phyloP scores from a whole-genome alignment of 352 stramenopile species.

The Phytophthora hybrid region DNA sequence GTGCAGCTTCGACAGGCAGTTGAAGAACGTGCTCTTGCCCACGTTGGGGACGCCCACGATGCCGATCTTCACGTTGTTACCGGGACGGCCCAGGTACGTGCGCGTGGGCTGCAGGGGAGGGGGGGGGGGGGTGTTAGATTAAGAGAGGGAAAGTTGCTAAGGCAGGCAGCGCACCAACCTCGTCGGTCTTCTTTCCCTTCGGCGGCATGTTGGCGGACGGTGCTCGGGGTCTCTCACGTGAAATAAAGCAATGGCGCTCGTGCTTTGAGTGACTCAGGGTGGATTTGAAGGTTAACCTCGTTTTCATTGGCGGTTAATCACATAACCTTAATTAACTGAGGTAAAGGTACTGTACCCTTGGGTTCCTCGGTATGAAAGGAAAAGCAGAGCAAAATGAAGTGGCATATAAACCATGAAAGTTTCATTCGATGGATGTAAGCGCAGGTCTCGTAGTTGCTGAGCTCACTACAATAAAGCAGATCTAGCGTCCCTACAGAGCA shows the following conservation, averaged over 20 bases:
- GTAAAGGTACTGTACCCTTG: too few relatives aligned
- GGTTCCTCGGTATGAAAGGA: not conserved
- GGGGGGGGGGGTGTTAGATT: not conserved
- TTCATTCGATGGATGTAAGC: constrained; percentile 24
- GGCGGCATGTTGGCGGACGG: constrained; percentile 61
- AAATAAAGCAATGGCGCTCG: constrained; percentile 40
- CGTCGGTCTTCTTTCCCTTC: constrained; percentile 85
- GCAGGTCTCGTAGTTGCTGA: not conserved
- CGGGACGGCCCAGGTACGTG: constrained; percentile 85
- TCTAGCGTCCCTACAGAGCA: constrained; percentile 46
- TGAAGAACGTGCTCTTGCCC: constrained; percentile 99
- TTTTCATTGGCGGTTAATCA: constrained; percentile 2
- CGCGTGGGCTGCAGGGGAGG: constrained; percentile 42
- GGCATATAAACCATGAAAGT: constrained; percentile 30
- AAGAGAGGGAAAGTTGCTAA: not conserved
- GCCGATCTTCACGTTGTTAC: constrained; percentile 98
- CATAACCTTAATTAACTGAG: too few relatives aligned
- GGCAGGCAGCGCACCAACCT: constrained; percentile 42
- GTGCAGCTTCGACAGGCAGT: constrained; percentile 96
- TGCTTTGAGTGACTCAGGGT: constrained; percentile 17
- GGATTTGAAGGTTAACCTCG: constrained; percentile 16
- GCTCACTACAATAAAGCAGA: constrained; percentile 21
- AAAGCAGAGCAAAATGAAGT: not conserved
- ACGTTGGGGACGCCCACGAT: constrained; percentile 99
- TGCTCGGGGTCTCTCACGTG: constrained; percentile 19